A percentile compares a stretch with the other conserved stretches of the same genome.
Conservation (phyloP, 768 basidiomycete species). For the Pleurotus djamor region DNA sequence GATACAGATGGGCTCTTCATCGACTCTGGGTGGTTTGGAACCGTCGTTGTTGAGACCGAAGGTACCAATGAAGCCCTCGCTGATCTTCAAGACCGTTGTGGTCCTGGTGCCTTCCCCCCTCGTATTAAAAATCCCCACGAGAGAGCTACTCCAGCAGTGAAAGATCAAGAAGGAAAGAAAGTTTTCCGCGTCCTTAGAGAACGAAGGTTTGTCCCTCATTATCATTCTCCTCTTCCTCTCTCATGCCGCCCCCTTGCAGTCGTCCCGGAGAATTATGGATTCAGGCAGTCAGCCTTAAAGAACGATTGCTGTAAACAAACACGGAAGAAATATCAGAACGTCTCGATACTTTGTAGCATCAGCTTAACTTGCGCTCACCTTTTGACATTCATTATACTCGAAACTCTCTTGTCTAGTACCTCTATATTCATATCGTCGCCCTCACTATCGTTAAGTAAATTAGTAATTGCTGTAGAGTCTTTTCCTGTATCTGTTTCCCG, state of each 20-base stretch:
- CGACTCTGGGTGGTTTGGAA: conserved; percentile 83
- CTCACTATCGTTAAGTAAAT: conserved; percentile 2
- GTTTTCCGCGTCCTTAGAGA: conserved; percentile 77
- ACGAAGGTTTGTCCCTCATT: conserved; percentile 52
- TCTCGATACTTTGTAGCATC: neutral
- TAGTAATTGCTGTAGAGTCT: neutral
- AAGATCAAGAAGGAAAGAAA: conserved; percentile 40
- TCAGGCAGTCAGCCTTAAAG: conserved; percentile 63
- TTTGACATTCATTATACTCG: neutral
- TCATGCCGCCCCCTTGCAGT: conserved; percentile 28
- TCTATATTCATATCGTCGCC: neutral
- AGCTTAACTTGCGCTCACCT: neutral
- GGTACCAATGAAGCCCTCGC: conserved; percentile 84
- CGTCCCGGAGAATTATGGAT: conserved; percentile 78
- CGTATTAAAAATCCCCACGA: conserved; percentile 38
- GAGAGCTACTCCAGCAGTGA: conserved; percentile 25
- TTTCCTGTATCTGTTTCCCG: neutral
- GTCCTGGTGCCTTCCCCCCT: conserved; percentile 64
- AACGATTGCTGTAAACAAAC: conserved; percentile 45
- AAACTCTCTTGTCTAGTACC: neutral
- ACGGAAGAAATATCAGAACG: neutral
- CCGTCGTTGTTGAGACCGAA: conserved; percentile 80
- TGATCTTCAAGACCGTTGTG: conserved; percentile 75
- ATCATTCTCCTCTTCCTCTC: conserved; percentile 9
- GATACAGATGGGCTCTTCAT: conserved; percentile 54